These are phyloP conservation scores for Durio zibethinus DNA, from an alignment of 345 rosid species.

Conservation along the genomic window DNA sequence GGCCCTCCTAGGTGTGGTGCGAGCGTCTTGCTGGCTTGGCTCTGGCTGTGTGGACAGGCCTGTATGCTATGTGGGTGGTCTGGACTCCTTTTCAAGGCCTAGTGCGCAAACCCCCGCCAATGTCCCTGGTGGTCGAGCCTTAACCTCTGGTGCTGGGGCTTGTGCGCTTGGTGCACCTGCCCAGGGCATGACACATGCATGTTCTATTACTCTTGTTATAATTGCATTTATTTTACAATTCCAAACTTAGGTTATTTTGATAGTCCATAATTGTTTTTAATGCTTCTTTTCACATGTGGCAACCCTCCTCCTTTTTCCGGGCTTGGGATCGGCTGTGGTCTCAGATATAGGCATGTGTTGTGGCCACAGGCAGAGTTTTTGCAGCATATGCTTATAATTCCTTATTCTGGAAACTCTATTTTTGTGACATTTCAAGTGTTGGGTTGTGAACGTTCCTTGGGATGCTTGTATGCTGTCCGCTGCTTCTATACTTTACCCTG, in stretches of 20 bases:
- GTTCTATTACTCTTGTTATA: not conserved
- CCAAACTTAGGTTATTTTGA: not conserved
- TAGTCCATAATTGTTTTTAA: not conserved
- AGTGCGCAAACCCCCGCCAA: too few species aligned
- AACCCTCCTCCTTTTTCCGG: slow-evolving; percentile 31
- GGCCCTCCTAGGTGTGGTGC: too few species aligned
- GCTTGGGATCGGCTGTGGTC: slow-evolving; percentile 36
- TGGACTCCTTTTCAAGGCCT: too few species aligned
- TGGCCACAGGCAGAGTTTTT: slow-evolving; percentile 28
- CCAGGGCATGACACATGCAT: not conserved
- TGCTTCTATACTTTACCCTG: not conserved
- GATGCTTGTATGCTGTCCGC: not conserved
- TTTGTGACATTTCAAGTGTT: not conserved
- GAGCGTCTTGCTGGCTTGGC: too few species aligned
- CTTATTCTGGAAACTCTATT: not conserved
- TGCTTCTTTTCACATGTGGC: not conserved
- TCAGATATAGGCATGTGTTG: slow-evolving; percentile 8
- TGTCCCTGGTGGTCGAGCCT: too few species aligned
- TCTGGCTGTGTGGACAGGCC: too few species aligned
- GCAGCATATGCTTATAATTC: slow-evolving; percentile 7
- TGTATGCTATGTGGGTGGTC: too few species aligned
- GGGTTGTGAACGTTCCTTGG: not conserved
- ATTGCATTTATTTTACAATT: not conserved
- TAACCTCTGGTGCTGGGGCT: too few species aligned
- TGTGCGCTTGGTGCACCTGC: too few species aligned